Evolutionary conservation across 129 eudicot genomes (phyloP), one percentile per base, ranked within the genome.

Genomic region (Mikania micrantha): DNA sequence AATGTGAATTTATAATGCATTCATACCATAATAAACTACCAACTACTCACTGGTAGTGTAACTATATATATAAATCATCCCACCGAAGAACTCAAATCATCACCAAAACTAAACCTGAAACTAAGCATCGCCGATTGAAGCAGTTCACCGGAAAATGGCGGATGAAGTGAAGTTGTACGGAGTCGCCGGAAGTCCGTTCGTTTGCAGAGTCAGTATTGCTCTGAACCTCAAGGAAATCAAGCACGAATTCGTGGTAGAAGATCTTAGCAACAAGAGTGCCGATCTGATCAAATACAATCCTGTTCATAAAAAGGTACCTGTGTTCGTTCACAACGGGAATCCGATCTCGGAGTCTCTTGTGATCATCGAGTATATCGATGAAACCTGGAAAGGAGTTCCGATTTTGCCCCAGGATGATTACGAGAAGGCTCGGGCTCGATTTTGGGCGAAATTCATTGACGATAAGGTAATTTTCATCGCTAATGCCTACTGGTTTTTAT

Each of bases 331-430:
- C 70, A 66, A 72, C 5, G 78, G 74, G 6, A 83, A 72, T 41
- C 75, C 88, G 10, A 39, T 83, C 1, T n/a, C 70, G 2, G 82
- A 83, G 70, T 80, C 84, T 7, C 54, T 72, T 10, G 77, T 83
- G 34, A 76, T 83, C 19, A 69, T 83, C 0, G 82, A 83, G 27
- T 83, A 83, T 35, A 74, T 82, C 15, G 86, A 82, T n/a, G 80
- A 82, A 16, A 64, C 38, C 11, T 79, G 87, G 87, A 69, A 69
- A 54, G 76, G 56, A 10, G 42, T 48, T 34, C 74, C 69, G 16
- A 40, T 82, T 38, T 64, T 82, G 13, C 83, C 83, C 44, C 72
- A 60, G 29, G 71, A 78, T 60, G 76, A 80, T 54, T 66, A 74
- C 21, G 78, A 70, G 16, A 74, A 56, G 63, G 81, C 81, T 34